Base-by-base conservation (phyloP, 1,284 basidiomycete species). In the Cryptococcus hybrid region DNA sequence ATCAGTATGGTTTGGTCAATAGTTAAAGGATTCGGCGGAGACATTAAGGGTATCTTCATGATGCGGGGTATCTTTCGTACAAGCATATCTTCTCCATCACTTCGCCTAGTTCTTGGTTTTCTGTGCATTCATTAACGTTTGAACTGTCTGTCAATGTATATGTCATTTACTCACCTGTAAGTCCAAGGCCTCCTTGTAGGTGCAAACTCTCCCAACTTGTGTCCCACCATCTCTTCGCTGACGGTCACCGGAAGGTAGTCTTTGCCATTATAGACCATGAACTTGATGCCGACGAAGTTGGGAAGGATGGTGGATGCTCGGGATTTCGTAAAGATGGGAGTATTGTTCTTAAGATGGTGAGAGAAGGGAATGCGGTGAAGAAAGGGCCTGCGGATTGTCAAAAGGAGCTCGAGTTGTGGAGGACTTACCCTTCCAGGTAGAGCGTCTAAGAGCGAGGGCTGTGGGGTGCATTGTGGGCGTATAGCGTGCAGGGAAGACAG, bases 211-310 rank as follows among this genome's bases (percentile, higher is more conserved):
- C 95, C 95, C 55, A 99, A 79, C 78, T 99, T 98, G 77, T 98
- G 93, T 0, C 95, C 95, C 2, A 99, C 92, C 94, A 98, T 98
- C 75, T 98, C 94, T 76, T 95, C 92, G 11, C 90, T 92, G 58
- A 99, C 83, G 40, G 83, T 80, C 39, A 99, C 87, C 0, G 93
- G 92, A 11, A 88, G 66, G 74, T 94, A 96, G 65, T 90, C 85
- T 78, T 89, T 92, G 47, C 95, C 95, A 68, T 97, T 98, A 79
- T 98, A 92, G 0, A 99, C 91, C 74, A 90, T 80, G 75, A 96
- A 96, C 55, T 87, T 86, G 47, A 93, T 82, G 5, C 93, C 93
- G 51, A 96, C 90, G 69, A 94, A 96, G 69, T 91, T 93, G 1
- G 95, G 95, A 7, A 99, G 82, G 71, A 99, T 90, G 5, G 94